Conservation (phyloP, 768 basidiomycete species). For the Lactarius sanguifluus region DNA sequence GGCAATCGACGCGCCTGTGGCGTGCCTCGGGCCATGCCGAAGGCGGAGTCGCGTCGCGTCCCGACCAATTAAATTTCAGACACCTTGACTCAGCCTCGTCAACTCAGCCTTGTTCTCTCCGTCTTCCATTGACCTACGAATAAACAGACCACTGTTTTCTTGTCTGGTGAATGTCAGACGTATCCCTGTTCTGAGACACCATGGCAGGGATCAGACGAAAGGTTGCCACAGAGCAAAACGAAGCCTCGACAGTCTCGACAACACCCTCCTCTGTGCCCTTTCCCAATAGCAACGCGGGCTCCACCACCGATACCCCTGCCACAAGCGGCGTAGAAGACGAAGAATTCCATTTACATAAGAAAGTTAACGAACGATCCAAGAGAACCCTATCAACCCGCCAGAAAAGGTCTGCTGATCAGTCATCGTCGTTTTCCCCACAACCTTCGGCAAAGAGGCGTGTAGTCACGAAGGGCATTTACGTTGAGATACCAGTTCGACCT, state of each 20-base stretch:
- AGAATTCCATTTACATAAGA: conserved; percentile 33
- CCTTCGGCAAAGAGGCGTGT: conserved; percentile 31
- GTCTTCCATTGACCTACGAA: conserved; percentile 14
- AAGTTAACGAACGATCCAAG: conserved; percentile 28
- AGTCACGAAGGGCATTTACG: conserved; percentile 25
- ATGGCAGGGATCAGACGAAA: conserved; percentile 15
- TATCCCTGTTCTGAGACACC: background rate
- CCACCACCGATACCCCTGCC: conserved; percentile 19
- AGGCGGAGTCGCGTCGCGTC: conserved; percentile 10
- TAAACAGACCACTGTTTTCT: conserved; percentile 22
- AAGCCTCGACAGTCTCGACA: conserved; percentile 17
- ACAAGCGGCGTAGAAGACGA: conserved; percentile 27
- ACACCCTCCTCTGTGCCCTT: conserved; percentile 21
- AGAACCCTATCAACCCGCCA: conserved; percentile 14
- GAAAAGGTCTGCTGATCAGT: conserved; percentile 37
- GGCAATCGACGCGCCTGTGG: conserved; percentile 24
- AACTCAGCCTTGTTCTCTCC: background rate
- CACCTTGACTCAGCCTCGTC: conserved; percentile 1
- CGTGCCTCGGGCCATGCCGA: conserved; percentile 16
- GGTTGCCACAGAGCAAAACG: conserved; percentile 7
- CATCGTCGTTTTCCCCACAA: conserved; percentile 27
- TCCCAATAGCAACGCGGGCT: conserved; percentile 25
- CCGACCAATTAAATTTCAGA: background rate
- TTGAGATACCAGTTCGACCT: conserved; percentile 30
- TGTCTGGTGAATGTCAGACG: conserved; percentile 1